Percentiles rank a stretch among this genome's conserved stretches.
Evolutionary conservation across 1,284 basidiomycete species (phyloP).

Genomic region (Meripilus lineatus): DNA sequence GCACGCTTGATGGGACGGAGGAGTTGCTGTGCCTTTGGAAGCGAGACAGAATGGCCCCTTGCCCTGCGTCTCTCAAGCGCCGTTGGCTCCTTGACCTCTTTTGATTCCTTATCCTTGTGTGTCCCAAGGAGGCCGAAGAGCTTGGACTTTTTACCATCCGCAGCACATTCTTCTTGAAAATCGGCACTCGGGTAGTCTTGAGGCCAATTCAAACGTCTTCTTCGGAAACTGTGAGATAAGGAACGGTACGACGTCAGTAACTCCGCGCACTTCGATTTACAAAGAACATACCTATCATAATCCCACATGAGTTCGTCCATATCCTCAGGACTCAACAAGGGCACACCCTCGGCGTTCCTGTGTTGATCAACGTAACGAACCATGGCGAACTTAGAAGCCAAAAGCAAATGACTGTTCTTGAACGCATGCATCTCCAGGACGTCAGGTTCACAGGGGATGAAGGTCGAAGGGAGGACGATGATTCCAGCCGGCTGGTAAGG

Average conservation of each 20-base stretch:
- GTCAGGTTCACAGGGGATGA: slow-evolving; percentile 48
- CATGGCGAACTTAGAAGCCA: slow-evolving; percentile 57
- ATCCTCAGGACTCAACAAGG: slow-evolving; percentile 34
- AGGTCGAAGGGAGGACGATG: slow-evolving; percentile 49
- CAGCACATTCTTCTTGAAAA: slow-evolving; percentile 6
- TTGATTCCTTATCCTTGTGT: not conserved
- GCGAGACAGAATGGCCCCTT: not conserved
- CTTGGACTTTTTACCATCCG: not conserved
- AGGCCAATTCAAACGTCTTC: slow-evolving; percentile 15
- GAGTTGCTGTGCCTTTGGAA: slow-evolving; percentile 12
- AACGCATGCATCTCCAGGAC: slow-evolving; percentile 69
- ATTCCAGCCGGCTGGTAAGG: slow-evolving; percentile 28
- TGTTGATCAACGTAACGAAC: slow-evolving; percentile 41
- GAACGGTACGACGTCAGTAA: slow-evolving; percentile 2
- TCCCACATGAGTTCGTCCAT: slow-evolving; percentile 57
- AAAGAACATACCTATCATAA: slow-evolving; percentile 55
- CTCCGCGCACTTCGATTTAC: slow-evolving; percentile 1
- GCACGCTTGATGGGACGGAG: slow-evolving; percentile 18
- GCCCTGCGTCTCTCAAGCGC: not conserved
- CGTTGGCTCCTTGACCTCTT: not conserved
- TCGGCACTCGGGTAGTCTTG: slow-evolving; percentile 5
- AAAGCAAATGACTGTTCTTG: slow-evolving; percentile 56
- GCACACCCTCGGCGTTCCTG: slow-evolving; percentile 34
- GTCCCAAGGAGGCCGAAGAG: not conserved
- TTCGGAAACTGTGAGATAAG: slow-evolving; percentile 10